A percentile compares a stretch with the other conserved stretches of the same genome.
phyloP scores from a whole-genome alignment of 345 rosid species.

The Aegle marmelos region DNA sequence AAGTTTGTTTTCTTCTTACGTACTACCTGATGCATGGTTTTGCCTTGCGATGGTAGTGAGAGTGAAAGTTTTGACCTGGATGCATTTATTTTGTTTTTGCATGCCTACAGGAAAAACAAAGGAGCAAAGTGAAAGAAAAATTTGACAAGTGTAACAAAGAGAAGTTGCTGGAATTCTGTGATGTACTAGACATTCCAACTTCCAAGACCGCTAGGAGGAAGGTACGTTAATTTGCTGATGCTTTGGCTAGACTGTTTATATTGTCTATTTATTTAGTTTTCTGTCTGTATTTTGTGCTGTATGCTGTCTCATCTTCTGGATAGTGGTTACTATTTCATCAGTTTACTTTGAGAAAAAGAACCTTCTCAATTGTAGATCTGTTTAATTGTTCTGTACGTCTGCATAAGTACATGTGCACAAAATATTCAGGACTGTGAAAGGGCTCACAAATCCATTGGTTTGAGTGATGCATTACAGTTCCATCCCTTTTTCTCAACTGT shows the following conservation, averaged over 20 bases:
- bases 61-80: background rate
- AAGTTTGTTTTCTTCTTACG: background rate
- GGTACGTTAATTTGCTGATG: conserved; percentile 37
- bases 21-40: background rate
- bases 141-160: conserved; percentile 85
- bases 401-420: background rate
- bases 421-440: background rate
- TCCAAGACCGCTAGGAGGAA: conserved; percentile 64
- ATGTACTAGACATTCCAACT: conserved; percentile 70
- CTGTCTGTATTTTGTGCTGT: background rate
- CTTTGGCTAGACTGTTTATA: background rate
- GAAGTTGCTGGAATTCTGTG: conserved; percentile 78
- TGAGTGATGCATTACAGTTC: background rate
- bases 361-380: background rate
- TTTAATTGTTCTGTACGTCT: background rate
- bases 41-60: background rate
- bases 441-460: background rate
- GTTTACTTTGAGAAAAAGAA: background rate
- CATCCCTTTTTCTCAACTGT: background rate
- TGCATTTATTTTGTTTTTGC: background rate
- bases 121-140: conserved; percentile 69
- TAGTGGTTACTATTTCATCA: background rate
- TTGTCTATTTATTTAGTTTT: background rate
- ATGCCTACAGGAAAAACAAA: conserved; percentile 72
- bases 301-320: background rate